Conservation (phyloP, 2,329 filamentous ascomycete genomes). For the Eurotiales sp. region DNA sequence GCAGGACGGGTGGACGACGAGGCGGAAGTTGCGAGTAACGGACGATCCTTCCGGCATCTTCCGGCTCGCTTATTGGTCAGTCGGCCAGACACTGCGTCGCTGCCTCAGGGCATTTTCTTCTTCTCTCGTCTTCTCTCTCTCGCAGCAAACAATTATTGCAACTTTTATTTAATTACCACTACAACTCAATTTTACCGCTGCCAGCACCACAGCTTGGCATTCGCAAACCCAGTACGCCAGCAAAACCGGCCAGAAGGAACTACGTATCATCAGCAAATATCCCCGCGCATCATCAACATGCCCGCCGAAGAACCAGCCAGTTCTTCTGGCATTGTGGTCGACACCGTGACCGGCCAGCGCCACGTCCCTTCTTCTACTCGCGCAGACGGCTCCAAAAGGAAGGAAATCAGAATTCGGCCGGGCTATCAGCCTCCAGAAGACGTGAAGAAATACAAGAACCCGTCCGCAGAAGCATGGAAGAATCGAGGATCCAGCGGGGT, state of each 20-base stretch:
- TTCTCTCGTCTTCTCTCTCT: neutral
- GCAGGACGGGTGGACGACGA: constrained; percentile 21
- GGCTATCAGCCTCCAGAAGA: constrained; percentile 94
- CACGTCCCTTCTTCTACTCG: constrained; percentile 85
- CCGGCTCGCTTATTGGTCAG: constrained; percentile 36
- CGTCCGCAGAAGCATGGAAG: constrained; percentile 79
- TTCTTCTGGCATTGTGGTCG: constrained; percentile 69
- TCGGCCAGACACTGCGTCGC: neutral
- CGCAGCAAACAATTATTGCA: neutral
- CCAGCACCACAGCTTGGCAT: too few relatives aligned
- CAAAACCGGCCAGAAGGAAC: too few relatives aligned
- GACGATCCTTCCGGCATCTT: constrained; percentile 30
- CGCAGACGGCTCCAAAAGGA: constrained; percentile 84
- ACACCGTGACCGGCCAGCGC: constrained; percentile 71
- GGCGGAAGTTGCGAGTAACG: constrained; percentile 19
- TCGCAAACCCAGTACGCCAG: too few relatives aligned
- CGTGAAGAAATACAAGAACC: constrained; percentile 92
- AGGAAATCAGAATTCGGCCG: constrained; percentile 88
- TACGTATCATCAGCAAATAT: too few relatives aligned
- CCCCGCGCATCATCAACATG: constrained; percentile 39
- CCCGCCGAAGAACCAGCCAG: constrained; percentile 34
- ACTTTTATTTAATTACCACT: too few relatives aligned
- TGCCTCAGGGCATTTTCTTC: neutral
- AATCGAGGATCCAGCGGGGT: constrained; percentile 60
- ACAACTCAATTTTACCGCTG: too few relatives aligned